phyloP scores from a whole-genome alignment of 805 yeast genomes.

The Yarrowia sp. region DNA sequence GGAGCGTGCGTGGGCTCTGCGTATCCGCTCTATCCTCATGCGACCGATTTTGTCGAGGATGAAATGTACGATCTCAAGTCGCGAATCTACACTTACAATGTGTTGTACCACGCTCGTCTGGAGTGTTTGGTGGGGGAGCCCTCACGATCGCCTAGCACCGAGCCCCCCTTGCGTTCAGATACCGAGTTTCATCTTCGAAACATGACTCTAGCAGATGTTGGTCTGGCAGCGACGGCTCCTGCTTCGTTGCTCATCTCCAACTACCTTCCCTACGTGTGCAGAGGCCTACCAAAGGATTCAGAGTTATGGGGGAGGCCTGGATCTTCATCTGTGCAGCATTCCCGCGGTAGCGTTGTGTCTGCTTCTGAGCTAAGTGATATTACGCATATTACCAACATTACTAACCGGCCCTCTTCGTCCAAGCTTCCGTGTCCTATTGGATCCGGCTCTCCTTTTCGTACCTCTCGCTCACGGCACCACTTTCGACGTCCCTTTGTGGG shows the following conservation, averaged over 20 bases:
- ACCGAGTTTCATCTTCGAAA: conserved; percentile 14
- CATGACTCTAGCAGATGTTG: conserved; percentile 10
- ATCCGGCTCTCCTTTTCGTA: conserved; percentile 3
- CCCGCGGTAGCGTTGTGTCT: conserved; percentile 2
- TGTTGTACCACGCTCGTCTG: conserved; percentile 1
- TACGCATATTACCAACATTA: neutral
- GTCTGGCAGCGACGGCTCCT: neutral
- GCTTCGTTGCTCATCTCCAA: neutral
- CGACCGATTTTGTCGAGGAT: conserved; percentile 32
- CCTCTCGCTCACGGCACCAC: conserved; percentile 7
- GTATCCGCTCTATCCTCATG: conserved; percentile 1
- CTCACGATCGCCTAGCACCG: neutral
- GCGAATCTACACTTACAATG: conserved; percentile 20
- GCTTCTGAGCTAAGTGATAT: conserved; percentile 15
- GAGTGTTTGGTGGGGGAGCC: conserved; percentile 7
- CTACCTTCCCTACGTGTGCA: conserved; percentile 17
- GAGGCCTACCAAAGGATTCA: neutral
- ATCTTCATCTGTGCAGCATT: neutral
- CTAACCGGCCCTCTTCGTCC: neutral
- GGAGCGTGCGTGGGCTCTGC: neutral
- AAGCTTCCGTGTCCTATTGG: conserved; percentile 12
- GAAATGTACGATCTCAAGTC: conserved; percentile 22
- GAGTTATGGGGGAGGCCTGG: conserved; percentile 9
- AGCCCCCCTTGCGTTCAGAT: conserved; percentile 3
- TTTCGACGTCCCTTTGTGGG: conserved; percentile 9